Conservation (phyloP, 495 filamentous ascomycete species). For the Hypoxylon perforatum region DNA sequence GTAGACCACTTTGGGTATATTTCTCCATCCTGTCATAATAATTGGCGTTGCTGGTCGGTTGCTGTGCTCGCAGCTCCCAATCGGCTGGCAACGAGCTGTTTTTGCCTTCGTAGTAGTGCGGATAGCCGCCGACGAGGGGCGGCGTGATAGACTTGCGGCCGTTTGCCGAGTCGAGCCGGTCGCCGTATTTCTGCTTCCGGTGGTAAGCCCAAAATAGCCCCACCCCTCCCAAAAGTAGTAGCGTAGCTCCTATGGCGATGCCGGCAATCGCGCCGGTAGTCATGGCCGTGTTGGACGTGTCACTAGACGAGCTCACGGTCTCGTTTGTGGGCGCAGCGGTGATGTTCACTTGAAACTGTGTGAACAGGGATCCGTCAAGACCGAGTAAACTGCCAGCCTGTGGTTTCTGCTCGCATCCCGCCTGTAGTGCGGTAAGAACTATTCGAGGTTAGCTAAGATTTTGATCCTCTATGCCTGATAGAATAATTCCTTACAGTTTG, state of each 20-base stretch:
- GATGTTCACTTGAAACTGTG: slow-evolving; percentile 46
- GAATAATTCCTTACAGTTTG: slow-evolving; percentile 44
- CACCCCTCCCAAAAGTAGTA: slow-evolving; percentile 51
- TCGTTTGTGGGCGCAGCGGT: slow-evolving; percentile 40
- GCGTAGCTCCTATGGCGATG: slow-evolving; percentile 52
- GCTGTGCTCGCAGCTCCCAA: slow-evolving; percentile 38
- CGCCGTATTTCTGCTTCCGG: slow-evolving; percentile 47
- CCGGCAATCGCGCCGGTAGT: slow-evolving; percentile 59
- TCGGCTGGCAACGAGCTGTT: slow-evolving; percentile 14
- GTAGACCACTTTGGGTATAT: slow-evolving; percentile 9
- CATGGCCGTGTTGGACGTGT: slow-evolving; percentile 35
- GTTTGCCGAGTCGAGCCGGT: slow-evolving; percentile 20
- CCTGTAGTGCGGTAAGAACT: slow-evolving; percentile 54
- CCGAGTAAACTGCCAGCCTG: slow-evolving; percentile 46
- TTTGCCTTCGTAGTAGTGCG: slow-evolving; percentile 6
- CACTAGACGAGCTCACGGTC: slow-evolving; percentile 17
- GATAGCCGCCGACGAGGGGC: slow-evolving; percentile 23
- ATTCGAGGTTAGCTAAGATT: slow-evolving; percentile 9
- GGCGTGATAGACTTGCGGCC: slow-evolving; percentile 36
- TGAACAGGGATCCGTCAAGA: slow-evolving; percentile 50
- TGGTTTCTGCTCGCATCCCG: slow-evolving; percentile 55
- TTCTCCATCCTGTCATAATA: slow-evolving; percentile 46
- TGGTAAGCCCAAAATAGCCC: slow-evolving; percentile 57
- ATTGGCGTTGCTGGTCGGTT: slow-evolving; percentile 38
- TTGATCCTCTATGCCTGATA: background rate